A percentile compares a stretch with the other conserved stretches of the same genome.
These are phyloP conservation scores for Hermanozyma aechmeae DNA, from an alignment of 805 yeast species.

Conservation along the genomic window DNA sequence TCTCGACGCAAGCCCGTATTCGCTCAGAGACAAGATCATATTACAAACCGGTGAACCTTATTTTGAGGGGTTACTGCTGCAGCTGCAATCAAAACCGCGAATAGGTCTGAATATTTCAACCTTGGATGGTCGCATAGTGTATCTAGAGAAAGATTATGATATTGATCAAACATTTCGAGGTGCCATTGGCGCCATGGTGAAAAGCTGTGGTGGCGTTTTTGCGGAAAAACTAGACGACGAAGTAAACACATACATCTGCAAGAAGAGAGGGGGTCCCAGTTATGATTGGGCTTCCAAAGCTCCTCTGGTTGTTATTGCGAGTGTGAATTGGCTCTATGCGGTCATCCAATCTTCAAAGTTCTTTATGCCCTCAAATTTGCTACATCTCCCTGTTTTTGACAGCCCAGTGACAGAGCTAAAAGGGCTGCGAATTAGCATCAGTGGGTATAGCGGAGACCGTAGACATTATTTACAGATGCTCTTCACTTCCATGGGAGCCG, in stretches of 20 bases:
- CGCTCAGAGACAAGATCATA: conserved; percentile 17
- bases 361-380: conserved; percentile 42
- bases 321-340: no score
- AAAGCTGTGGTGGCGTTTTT: conserved; percentile 46
- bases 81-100: background rate
- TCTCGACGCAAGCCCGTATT: conserved; percentile 46
- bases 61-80: background rate
- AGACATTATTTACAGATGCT: conserved; percentile 60
- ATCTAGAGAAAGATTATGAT: conserved; percentile 45
- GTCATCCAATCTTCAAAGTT: no score
- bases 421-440: conserved; percentile 51
- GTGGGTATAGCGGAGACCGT: conserved; percentile 83
- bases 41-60: conserved; percentile 14
- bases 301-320: no score
- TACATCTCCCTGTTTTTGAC: conserved; percentile 62
- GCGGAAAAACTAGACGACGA: conserved; percentile 12
- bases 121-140: conserved; percentile 38
- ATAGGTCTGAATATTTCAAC: background rate
- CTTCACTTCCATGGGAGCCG: conserved; percentile 64
- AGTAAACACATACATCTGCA: conserved; percentile 47
- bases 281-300: no score
- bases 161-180: conserved; percentile 35
- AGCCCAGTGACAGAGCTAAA: conserved; percentile 45
- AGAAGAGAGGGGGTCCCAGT: conserved; percentile 48
- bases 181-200: conserved; percentile 37